Evolutionary conservation across 2,329 filamentous ascomycete species (phyloP).

Genomic region (Tolypocladium pustulatum): DNA sequence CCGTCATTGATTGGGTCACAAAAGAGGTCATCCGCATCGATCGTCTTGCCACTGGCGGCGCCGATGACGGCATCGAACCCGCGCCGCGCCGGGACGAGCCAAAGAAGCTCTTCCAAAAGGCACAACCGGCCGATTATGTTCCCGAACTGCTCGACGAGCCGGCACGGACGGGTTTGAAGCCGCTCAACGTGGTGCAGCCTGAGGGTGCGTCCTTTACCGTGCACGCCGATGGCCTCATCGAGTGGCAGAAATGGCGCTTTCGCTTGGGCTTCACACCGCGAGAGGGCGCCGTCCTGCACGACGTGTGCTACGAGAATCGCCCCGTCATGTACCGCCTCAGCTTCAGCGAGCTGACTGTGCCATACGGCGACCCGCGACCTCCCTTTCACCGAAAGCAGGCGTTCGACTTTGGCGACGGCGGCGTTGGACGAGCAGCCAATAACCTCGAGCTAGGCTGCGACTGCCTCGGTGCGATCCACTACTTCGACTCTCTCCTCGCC

Average conservation of each 20-base stretch:
- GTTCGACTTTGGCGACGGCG: constrained; percentile 62
- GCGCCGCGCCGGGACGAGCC: constrained; percentile 23
- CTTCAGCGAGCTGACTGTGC: constrained; percentile 60
- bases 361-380: constrained; percentile 54
- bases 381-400: constrained; percentile 62
- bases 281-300: constrained; percentile 61
- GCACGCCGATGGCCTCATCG: constrained; percentile 32
- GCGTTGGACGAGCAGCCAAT: constrained; percentile 56
- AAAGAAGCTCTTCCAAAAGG: constrained; percentile 33
- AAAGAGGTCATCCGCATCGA: constrained; percentile 46
- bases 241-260: constrained; percentile 62
- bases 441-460: constrained; percentile 60
- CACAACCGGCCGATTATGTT: constrained; percentile 32
- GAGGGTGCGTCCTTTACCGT: constrained; percentile 58
- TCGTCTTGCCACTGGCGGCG: constrained; percentile 38
- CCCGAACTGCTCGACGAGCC: constrained; percentile 39
- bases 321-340: constrained; percentile 57
- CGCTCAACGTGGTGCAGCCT: constrained; percentile 61
- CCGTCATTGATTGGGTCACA: constrained; percentile 47
- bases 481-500: constrained; percentile 47
- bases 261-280: constrained; percentile 58
- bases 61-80: constrained; percentile 32
- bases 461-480: constrained; percentile 57
- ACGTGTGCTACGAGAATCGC: constrained; percentile 55
- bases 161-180: constrained; percentile 47